Evolutionary conservation across 352 stramenopile species (phyloP), one percentile per base, ranked within the genome.

Genomic region (Thalassiosira hispida): DNA sequence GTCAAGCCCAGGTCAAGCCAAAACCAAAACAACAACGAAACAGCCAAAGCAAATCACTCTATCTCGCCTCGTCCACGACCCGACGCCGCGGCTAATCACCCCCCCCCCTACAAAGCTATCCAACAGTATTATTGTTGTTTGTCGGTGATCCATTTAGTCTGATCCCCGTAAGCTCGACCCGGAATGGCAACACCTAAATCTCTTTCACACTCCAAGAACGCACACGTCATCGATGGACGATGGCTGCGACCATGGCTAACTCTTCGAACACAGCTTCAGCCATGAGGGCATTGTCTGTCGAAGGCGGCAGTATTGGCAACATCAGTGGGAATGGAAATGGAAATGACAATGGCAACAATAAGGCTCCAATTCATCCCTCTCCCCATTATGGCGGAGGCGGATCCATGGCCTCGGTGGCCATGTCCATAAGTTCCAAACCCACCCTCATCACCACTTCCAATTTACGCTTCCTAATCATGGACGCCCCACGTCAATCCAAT

Each of bases 401-500:
- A 49, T 51, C 16, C 12, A 16, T 27, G n/a, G 51, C 5, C 16
- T 18, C 25, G 7, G 14, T 6, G 2, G n/a, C 69, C 14, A 56
- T 77, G 25, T 81, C 56, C 20, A 89, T 94, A 42, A 81, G 76
- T 12, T 92, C 89, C 46, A 91, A 91, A 56, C 89, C 89, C 20
- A 92, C 84, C 8, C 69, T 92, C 16, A 84, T 94, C 6, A 73
- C 75, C 22, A 78, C 79, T 0, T 7, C 47, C 0, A 59, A 57
- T 7, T 87, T 99, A 77, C 95, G 92, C 57, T 99, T 99, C 79
- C 92, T 99, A 33, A 98, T 99, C 79, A 98, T 98, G 95, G 97
- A 99, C 86, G 95, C 96, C 27, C 97, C 97, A 23, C 97, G 95
- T 65, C 93, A 98, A 81, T 92, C 89, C 72, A 99, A 99, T 84